A percentile compares a stretch with the other conserved stretches of the same genome.
Evolutionary conservation across 2,329 filamentous ascomycete genomes (phyloP).

Genomic region (Pseudopyrenochaeta lycopersici): DNA sequence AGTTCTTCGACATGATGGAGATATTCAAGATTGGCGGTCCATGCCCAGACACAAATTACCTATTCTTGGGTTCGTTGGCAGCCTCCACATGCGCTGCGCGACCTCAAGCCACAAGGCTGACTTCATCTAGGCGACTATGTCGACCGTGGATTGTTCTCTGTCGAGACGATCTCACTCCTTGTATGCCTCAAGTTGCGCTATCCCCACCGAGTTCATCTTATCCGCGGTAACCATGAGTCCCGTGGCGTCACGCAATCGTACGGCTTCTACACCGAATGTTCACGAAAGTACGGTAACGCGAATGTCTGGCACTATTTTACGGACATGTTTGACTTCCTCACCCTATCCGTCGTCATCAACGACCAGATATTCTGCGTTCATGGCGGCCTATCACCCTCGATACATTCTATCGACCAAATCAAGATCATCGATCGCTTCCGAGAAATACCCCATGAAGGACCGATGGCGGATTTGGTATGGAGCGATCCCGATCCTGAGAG

Average conservation of each 20-base stretch:
- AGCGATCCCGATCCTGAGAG: constrained; percentile 97
- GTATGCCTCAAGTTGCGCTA: constrained; percentile 98
- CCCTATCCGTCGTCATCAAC: constrained; percentile 95
- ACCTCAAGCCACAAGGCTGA: constrained; percentile 22
- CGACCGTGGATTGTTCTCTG: constrained; percentile 96
- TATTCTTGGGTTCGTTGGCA: constrained; percentile 79
- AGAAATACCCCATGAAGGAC: constrained; percentile 97
- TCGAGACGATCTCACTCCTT: constrained; percentile 97
- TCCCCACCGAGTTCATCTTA: constrained; percentile 92
- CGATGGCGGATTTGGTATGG: constrained; percentile 99
- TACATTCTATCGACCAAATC: constrained; percentile 98
- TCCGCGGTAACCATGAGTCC: constrained; percentile 97
- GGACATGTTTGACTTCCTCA: constrained; percentile 99
- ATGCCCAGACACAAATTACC: constrained; percentile 97
- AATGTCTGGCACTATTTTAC: constrained; percentile 99
- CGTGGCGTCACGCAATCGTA: constrained; percentile 98
- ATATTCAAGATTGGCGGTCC: constrained; percentile 98
- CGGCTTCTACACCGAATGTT: constrained; percentile 98
- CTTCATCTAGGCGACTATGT: constrained; percentile 85
- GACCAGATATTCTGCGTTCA: constrained; percentile 99
- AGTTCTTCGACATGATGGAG: constrained; percentile 99
- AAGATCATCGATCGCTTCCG: constrained; percentile 99
- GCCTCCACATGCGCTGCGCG: constrained; percentile 25
- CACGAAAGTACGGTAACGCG: constrained; percentile 96
- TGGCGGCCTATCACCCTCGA: constrained; percentile 75